phyloP scores from a whole-genome alignment of 1,284 basidiomycete species.

The Sanghuangporus weigelae region DNA sequence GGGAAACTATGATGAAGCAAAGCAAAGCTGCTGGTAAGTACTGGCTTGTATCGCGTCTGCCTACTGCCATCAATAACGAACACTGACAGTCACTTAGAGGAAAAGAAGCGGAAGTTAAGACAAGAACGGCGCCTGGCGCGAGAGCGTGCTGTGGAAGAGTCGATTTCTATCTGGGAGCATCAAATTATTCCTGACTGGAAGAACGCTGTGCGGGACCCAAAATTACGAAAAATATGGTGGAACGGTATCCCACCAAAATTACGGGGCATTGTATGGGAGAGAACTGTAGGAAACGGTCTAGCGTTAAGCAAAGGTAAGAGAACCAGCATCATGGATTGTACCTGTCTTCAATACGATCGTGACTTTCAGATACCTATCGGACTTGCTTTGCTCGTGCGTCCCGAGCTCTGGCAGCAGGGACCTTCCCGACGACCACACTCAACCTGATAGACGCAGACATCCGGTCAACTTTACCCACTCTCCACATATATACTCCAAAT shows the following conservation, averaged over 20 bases:
- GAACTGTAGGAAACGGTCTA: conserved; percentile 84
- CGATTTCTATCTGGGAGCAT: conserved; percentile 70
- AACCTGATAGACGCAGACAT: conserved; percentile 79
- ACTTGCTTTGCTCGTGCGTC: conserved; percentile 70
- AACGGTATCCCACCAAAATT: conserved; percentile 85
- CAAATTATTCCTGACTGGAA: conserved; percentile 83
- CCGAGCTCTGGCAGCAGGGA: conserved; percentile 62
- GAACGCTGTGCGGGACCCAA: conserved; percentile 59
- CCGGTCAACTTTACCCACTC: conserved; percentile 69
- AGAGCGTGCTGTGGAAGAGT: conserved; percentile 66
- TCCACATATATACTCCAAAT: conserved; percentile 82
- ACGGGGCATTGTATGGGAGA: conserved; percentile 83
- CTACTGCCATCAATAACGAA: neutral
- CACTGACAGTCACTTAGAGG: conserved; percentile 43
- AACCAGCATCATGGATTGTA: conserved; percentile 2
- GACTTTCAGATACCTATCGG: conserved; percentile 65
- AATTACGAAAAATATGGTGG: conserved; percentile 84
- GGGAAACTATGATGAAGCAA: conserved; percentile 89
- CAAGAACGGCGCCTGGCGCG: conserved; percentile 62
- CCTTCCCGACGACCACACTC: conserved; percentile 71
- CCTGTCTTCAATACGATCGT: conserved; percentile 6
- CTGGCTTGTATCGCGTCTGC: neutral
- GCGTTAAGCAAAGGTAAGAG: conserved; percentile 78
- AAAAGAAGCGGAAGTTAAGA: conserved; percentile 58
- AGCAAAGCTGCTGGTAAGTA: conserved; percentile 65